Evolutionary conservation across 306 rosid species (phyloP).

Genomic region (Medicago lupulina): DNA sequence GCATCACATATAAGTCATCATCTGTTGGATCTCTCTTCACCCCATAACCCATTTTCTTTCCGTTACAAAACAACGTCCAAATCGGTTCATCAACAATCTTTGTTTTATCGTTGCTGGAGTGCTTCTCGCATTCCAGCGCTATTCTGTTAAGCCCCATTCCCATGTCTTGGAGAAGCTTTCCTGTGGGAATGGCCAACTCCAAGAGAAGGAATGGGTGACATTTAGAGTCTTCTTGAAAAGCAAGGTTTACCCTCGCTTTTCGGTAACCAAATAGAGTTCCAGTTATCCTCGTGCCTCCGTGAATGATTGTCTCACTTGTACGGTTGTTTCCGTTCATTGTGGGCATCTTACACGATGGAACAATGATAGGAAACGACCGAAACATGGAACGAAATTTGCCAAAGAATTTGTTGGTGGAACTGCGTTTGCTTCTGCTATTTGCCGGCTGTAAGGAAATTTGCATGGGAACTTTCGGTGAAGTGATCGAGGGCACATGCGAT

Average conservation of each 20-base stretch:
- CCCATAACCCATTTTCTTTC: constrained; percentile 80
- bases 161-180: constrained; percentile 77
- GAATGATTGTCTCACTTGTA: constrained; percentile 40
- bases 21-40: constrained; percentile 73
- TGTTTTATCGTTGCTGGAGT: constrained; percentile 49
- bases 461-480: not conserved
- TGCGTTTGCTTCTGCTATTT: constrained; percentile 40
- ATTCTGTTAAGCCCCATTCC: constrained; percentile 70
- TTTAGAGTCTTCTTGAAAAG: constrained; percentile 70
- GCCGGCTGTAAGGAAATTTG: constrained; percentile 74
- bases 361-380: constrained; percentile 73
- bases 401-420: constrained; percentile 52
- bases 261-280: constrained; percentile 79
- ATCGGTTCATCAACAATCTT: constrained; percentile 72
- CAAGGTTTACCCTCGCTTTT: constrained; percentile 70
- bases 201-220: constrained; percentile 65
- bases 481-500: not conserved
- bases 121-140: constrained; percentile 81
- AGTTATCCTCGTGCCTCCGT: constrained; percentile 66
- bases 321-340: constrained; percentile 32
- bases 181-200: constrained; percentile 69
- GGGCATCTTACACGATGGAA: constrained; percentile 67
- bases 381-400: constrained; percentile 56
- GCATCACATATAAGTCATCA: constrained; percentile 76
- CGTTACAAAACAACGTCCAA: constrained; percentile 80